Evolutionary conservation across 1,139 yeast species (phyloP).

Genomic region (Geotrichum carabidarum): DNA sequence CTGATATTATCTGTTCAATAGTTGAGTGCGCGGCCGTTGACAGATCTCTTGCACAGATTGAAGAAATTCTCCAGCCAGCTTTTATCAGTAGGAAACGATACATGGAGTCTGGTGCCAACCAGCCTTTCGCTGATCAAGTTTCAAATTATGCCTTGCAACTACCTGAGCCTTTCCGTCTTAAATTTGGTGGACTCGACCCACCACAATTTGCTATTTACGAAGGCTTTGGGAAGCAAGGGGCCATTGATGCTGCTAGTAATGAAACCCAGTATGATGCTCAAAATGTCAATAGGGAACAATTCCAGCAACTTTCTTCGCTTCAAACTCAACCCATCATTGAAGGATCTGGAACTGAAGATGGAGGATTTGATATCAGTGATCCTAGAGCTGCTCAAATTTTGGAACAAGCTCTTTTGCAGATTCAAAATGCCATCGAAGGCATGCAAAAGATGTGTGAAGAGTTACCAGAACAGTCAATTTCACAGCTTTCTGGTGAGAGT

Average conservation of each 20-base stretch:
- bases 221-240: constrained; percentile 49
- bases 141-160: constrained; percentile 65
- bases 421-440: constrained; percentile 43
- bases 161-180: constrained; percentile 86
- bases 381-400: constrained; percentile 35
- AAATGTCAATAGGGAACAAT: constrained; percentile 19
- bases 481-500: constrained; percentile 54
- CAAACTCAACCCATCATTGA: background rate
- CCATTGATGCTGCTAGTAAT: constrained; percentile 22
- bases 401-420: constrained; percentile 34
- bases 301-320: constrained; percentile 22
- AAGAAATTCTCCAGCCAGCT: constrained; percentile 69
- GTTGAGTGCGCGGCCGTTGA: constrained; percentile 85
- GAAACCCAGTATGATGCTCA: constrained; percentile 4
- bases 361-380: constrained; percentile 25
- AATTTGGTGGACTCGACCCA: constrained; percentile 65
- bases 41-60: constrained; percentile 75
- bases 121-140: constrained; percentile 56
- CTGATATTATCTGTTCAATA: constrained; percentile 72
- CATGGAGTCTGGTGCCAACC: constrained; percentile 55
- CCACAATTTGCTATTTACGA: constrained; percentile 79
- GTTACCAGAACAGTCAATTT: constrained; percentile 44
- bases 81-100: constrained; percentile 62
- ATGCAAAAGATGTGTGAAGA: constrained; percentile 35
- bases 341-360: constrained; percentile 22